Percentiles rank a stretch among this genome's conserved stretches.
These are phyloP conservation scores for Eucalyptus rudis DNA, from an alignment of 345 rosid genomes.

Conservation along the genomic window DNA sequence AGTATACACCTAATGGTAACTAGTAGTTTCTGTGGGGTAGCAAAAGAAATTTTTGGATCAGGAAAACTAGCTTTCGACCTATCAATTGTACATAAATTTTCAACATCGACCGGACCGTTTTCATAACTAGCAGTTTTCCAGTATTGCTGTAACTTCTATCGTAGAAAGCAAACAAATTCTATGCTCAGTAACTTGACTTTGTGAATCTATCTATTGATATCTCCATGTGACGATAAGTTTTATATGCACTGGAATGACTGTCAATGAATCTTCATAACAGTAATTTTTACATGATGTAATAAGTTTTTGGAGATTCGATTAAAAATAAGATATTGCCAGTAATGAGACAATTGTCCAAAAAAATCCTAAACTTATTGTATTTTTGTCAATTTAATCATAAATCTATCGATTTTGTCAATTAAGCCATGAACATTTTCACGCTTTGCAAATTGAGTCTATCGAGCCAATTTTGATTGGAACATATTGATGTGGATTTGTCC, in stretches of 20 bases:
- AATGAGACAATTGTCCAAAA: neutral
- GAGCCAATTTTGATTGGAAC: too few species aligned
- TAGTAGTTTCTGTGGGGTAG: neutral
- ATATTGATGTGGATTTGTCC: too few species aligned
- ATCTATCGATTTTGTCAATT: too few species aligned
- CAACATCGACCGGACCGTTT: neutral
- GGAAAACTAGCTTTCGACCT: neutral
- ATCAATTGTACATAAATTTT: neutral
- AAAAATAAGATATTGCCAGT: neutral
- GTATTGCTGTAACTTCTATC: neutral
- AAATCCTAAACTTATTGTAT: too few species aligned
- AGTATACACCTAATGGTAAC: neutral
- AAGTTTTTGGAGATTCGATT: neutral
- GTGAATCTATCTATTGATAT: neutral
- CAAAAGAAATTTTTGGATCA: neutral
- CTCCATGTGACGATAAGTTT: neutral
- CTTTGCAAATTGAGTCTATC: too few species aligned
- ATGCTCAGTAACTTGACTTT: neutral
- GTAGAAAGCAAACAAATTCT: neutral
- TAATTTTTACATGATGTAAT: neutral
- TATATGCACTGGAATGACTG: neutral
- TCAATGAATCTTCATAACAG: neutral
- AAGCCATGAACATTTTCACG: fast-evolving
- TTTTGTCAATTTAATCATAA: too few species aligned
- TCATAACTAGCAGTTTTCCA: neutral